Base-by-base conservation (phyloP, 495 filamentous ascomycete genomes). In the Lepraria neglecta region DNA sequence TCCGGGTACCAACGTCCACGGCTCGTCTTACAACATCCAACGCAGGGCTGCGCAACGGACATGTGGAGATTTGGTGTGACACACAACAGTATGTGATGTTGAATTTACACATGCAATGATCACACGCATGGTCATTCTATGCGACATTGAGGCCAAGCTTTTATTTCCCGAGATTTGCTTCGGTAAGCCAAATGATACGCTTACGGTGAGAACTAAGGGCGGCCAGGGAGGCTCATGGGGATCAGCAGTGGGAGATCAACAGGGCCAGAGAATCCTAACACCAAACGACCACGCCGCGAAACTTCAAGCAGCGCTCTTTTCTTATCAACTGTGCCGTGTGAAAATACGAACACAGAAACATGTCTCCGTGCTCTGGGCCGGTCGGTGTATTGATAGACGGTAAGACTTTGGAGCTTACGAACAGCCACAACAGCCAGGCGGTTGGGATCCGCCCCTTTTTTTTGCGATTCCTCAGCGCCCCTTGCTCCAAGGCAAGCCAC, bases 181-280 rank as follows among this genome's bases (percentile, higher is more conserved):
- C 33, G 11, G 11, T 38, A 6, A 38, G 33, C 33, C 6, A 0
- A 11, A 7, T 38, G 33, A 38, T 6, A 38, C 9, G 6, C 2
- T 38, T 38, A 38, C 2, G 7, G 35, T 38, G 7, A 38, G 7
- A 12, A 38, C 4, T 11, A 38, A 38, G 35, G 12, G 35, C 35
- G 35, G 35, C 35, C 35, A 38, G 4, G 35, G 35, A 38, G 35
- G 35, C 35, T 38, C 24, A 24, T 24, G 24, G 24, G 24, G 44
- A 50, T 59, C 58, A 42, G 58, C 58, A n/a, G 45, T n/a, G 46
- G 58, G 58, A 52, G 47, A 60, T 60, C 24, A 60, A 60, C 58
- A 42, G 46, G 46, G 33, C 35, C 30, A 31, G 19, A 4, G 5
- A 33, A 15, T 52, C 15, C 48, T 17, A 31, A 12, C 6, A 21